Evolutionary conservation across 2,329 filamentous ascomycete species (phyloP), one percentile per base, ranked within the genome.

Genomic region (Clarireedia sp.): DNA sequence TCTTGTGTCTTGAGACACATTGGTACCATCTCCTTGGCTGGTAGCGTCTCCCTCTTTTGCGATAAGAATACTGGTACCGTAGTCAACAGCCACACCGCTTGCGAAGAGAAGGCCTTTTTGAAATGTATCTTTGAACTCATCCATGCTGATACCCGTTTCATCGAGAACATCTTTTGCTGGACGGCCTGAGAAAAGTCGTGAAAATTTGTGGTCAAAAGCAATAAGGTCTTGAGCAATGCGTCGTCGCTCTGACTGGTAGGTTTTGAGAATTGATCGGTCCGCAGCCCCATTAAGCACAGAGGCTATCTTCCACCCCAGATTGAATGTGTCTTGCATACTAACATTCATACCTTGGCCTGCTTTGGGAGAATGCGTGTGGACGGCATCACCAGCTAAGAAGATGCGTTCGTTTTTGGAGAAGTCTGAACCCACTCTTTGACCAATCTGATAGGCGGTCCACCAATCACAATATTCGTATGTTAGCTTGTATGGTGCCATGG

Each of bases 221-320:
- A 90, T 89, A 1, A 89, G 76, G 40, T 85, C 78, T 58, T 83
- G 74, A 0, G 86, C 86, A 2, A 89, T 78, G 2, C 70, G 72
- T 3, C 78, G 75, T 70, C 84, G 75, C 67, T 87, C 84, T 8
- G 74, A 68, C 60, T 85, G 78, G 64, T 87, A 87, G 48, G 79
- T 85, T 54, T 78, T 72, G 1, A 87, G 72, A 43, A 75, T 72
- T 1, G 74, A 24, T 85, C 67, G 24, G 79, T 71, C 6, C 76
- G 79, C 51, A 2, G 24, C 48, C 6, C 57, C 59, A n/a, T 63
- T 62, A 8, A 66, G 48, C 2, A 65, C 61, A 5, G 53, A 46
- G 5, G 56, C 60, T 10, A 84, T 71, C 61, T 85, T 84, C 80
- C 80, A 83, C 3, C 79, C 80, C 43, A 83, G 74, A 57, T 84